These are phyloP conservation scores for Microdochium trichocladiopsis DNA, from an alignment of 2,329 filamentous ascomycete genomes.

Conservation along the genomic window DNA sequence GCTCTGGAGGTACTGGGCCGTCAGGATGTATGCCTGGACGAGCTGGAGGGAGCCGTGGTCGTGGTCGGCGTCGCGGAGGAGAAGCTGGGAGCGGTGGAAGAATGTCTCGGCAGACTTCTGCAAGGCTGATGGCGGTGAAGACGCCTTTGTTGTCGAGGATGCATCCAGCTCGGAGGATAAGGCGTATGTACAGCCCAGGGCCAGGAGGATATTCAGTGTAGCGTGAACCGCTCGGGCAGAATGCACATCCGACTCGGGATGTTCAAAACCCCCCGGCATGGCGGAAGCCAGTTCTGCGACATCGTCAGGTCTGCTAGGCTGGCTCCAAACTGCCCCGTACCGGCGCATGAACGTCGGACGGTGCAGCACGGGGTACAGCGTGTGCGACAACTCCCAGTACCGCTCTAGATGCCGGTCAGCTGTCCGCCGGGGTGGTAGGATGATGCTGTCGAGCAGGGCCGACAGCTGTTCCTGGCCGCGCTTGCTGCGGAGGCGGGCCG, in stretches of 20 bases:
- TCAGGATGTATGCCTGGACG: constrained; percentile 2
- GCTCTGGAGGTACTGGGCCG: constrained; percentile 1
- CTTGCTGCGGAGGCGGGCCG: neutral
- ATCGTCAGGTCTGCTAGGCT: neutral
- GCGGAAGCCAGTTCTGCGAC: too few species aligned
- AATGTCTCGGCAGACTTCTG: constrained; percentile 1
- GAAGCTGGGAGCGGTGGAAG: constrained; percentile 1
- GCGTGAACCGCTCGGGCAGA: constrained; percentile 1
- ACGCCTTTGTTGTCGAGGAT: neutral
- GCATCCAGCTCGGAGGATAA: neutral
- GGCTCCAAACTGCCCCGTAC: constrained; percentile 6
- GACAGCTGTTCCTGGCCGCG: constrained; percentile 1
- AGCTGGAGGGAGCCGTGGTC: constrained; percentile 2
- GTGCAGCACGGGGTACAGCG: constrained; percentile 8
- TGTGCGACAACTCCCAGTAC: constrained; percentile 9
- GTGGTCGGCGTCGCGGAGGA: constrained; percentile 1
- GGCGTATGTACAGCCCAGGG: constrained; percentile 1
- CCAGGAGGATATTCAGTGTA: constrained; percentile 2
- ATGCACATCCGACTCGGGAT: neutral
- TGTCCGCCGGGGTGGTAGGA: constrained; percentile 1
- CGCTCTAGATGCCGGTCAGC: constrained; percentile 1
- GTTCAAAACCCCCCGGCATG: too few species aligned
- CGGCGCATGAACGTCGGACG: constrained; percentile 4
- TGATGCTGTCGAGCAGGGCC: constrained; percentile 1
- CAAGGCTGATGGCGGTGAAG: neutral